Evolutionary conservation across 2,329 filamentous ascomycete species (phyloP).

Genomic region (Rosellinia necatrix): DNA sequence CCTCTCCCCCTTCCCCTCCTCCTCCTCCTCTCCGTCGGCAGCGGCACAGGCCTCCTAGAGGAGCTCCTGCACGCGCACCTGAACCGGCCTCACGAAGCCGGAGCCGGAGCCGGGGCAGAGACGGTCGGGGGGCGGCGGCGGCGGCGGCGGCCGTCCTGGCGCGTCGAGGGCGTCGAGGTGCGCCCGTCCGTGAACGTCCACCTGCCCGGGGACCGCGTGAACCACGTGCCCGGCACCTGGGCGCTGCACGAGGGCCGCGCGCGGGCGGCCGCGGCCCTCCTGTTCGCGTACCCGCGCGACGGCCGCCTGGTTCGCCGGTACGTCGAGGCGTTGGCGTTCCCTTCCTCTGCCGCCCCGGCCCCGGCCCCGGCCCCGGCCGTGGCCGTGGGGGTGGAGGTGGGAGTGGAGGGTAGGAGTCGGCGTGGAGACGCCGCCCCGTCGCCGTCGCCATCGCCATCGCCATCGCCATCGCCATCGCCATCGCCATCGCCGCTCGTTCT

Average conservation of each 20-base stretch:
- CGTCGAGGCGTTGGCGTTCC: conserved; percentile 16
- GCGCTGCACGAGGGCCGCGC: conserved; percentile 34
- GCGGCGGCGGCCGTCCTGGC: conserved; percentile 5
- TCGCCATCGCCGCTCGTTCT: conserved; percentile 14
- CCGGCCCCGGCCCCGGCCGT: too few species aligned
- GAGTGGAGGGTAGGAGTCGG: not conserved
- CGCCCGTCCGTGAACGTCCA: conserved; percentile 16
- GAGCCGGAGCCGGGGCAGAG: too few species aligned
- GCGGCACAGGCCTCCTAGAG: conserved; percentile 31
- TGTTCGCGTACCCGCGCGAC: conserved; percentile 45
- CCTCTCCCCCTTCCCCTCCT: too few species aligned
- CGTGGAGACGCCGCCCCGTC: too few species aligned
- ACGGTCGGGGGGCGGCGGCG: too few species aligned
- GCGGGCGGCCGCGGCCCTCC: conserved; percentile 31
- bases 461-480: too few species aligned
- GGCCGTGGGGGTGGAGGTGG: too few species aligned
- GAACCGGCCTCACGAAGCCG: too few species aligned
- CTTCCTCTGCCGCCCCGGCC: too few species aligned
- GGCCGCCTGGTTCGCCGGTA: conserved; percentile 38
- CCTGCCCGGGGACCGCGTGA: conserved; percentile 27
- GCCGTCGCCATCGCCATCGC: too few species aligned
- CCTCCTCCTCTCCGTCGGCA: conserved; percentile 31
- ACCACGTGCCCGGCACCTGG: conserved; percentile 42
- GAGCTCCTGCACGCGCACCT: conserved; percentile 21
- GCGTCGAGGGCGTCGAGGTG: conserved; percentile 32